phyloP scores from a whole-genome alignment of 1,284 basidiomycete genomes.

The Trametes versicolor region DNA sequence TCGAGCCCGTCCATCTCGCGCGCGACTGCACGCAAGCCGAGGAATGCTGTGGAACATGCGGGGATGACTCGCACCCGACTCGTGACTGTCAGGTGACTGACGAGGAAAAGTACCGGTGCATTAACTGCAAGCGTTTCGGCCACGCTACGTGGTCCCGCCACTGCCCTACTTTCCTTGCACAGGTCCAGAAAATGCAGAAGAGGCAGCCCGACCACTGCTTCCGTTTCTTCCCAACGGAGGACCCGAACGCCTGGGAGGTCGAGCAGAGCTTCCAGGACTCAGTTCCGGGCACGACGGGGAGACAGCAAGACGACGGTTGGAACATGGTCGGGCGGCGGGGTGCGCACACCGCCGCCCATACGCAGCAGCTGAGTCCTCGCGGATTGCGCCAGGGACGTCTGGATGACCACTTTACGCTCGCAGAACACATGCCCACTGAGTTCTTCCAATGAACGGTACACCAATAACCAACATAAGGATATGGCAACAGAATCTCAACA shows the following conservation, averaged over 20 bases:
- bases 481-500: slow-evolving; percentile 45
- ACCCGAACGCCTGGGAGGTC: slow-evolving; percentile 26
- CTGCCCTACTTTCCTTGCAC: slow-evolving; percentile 19
- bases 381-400: neutral
- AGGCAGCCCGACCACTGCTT: slow-evolving; percentile 20
- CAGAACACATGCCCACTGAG: neutral
- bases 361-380: neutral
- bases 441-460: neutral
- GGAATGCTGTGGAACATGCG: slow-evolving; percentile 40
- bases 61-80: slow-evolving; percentile 31
- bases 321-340: neutral
- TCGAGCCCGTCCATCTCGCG: slow-evolving; percentile 37
- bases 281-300: too few relatives aligned
- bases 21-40: slow-evolving; percentile 32
- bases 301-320: neutral
- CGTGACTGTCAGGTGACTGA: slow-evolving; percentile 7
- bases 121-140: slow-evolving; percentile 22
- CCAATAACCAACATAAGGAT: slow-evolving; percentile 27
- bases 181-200: neutral
- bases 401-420: neutral
- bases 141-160: slow-evolving; percentile 28
- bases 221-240: slow-evolving; percentile 28
- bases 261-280: neutral
- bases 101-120: slow-evolving; percentile 14
- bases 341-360: neutral